A percentile compares a stretch with the other conserved stretches of the same genome.
phyloP scores from a whole-genome alignment of 140 eudicot species.

The Stevia rebaudiana region DNA sequence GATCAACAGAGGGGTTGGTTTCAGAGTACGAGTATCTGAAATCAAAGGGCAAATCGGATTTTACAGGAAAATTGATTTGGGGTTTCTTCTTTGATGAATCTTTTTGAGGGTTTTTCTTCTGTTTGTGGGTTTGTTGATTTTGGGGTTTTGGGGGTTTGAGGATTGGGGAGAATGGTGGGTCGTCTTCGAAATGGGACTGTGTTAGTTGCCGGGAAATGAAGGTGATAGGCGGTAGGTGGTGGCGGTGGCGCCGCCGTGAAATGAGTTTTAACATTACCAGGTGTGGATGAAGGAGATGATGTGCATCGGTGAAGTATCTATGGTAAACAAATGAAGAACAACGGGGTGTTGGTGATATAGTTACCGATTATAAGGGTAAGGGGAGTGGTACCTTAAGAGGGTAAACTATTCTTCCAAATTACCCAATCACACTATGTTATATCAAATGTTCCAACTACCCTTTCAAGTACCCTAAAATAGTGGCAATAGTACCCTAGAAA shows the following conservation, averaged over 20 bases:
- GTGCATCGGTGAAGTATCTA: too few species aligned
- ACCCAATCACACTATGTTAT: too few species aligned
- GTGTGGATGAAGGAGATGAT: background rate
- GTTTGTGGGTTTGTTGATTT: slow-evolving; percentile 15
- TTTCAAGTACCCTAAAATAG: too few species aligned
- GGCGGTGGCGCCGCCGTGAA: slow-evolving; percentile 35
- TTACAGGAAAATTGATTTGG: slow-evolving; percentile 28
- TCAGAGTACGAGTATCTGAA: slow-evolving; percentile 87
- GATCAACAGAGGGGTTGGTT: slow-evolving; percentile 41
- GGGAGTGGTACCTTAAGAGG: too few species aligned
- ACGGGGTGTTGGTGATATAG: too few species aligned
- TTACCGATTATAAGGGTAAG: too few species aligned
- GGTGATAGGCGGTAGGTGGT: slow-evolving; percentile 12
- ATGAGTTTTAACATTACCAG: slow-evolving; percentile 37
- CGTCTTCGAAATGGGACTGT: slow-evolving; percentile 35
- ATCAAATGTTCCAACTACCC: too few species aligned
- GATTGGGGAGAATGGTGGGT: slow-evolving; percentile 74
- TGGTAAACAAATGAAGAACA: too few species aligned
- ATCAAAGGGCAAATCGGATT: slow-evolving; percentile 71
- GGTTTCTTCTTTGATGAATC: slow-evolving; percentile 18
- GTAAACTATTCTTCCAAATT: too few species aligned
- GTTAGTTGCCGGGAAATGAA: slow-evolving; percentile 19
- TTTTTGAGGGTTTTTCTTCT: slow-evolving; percentile 13
- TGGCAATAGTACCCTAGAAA: too few species aligned
- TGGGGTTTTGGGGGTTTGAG: slow-evolving; percentile 33